Conservation (phyloP, 2,329 filamentous ascomycete species). For the Cryphonectria nitschkei region DNA sequence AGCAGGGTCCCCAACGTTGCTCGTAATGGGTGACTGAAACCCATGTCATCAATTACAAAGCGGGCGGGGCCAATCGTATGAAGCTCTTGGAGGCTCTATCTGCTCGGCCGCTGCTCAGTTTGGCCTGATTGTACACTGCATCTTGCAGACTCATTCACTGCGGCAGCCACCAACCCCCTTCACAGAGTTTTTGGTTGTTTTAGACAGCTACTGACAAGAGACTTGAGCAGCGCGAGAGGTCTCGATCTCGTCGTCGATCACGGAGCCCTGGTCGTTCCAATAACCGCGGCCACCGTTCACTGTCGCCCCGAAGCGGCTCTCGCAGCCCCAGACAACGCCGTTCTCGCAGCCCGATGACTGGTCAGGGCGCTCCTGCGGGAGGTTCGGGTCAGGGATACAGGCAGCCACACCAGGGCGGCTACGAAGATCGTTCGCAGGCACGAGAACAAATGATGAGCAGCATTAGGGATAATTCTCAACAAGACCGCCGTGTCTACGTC, state of each 20-base stretch:
- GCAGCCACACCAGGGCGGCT: slow-evolving; percentile 72
- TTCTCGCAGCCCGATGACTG: slow-evolving; percentile 87
- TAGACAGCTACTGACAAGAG: slow-evolving; percentile 37
- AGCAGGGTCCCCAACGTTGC: slow-evolving; percentile 23
- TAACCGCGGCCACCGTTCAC: slow-evolving; percentile 74
- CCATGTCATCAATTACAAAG: slow-evolving; percentile 10
- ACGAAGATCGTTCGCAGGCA: slow-evolving; percentile 80
- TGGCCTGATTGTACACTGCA: background rate
- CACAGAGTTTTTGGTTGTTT: background rate
- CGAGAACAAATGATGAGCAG: slow-evolving; percentile 97
- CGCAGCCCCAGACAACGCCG: slow-evolving; percentile 66
- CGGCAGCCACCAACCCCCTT: background rate
- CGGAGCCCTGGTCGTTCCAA: slow-evolving; percentile 75
- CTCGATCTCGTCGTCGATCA: slow-evolving; percentile 79
- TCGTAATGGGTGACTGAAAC: slow-evolving; percentile 15
- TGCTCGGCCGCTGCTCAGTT: background rate
- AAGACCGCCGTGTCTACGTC: slow-evolving; percentile 99
- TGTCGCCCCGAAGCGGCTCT: slow-evolving; percentile 36
- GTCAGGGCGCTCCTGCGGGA: slow-evolving; percentile 68
- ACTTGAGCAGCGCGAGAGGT: slow-evolving; percentile 74
- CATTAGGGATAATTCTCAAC: slow-evolving; percentile 91
- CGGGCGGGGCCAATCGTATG: background rate
- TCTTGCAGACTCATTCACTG: background rate
- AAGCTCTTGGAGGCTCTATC: slow-evolving; percentile 8
- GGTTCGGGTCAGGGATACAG: slow-evolving; percentile 70